Conservation (phyloP, 2,329 filamentous ascomycete genomes). For the Aspergillus uvarum region DNA sequence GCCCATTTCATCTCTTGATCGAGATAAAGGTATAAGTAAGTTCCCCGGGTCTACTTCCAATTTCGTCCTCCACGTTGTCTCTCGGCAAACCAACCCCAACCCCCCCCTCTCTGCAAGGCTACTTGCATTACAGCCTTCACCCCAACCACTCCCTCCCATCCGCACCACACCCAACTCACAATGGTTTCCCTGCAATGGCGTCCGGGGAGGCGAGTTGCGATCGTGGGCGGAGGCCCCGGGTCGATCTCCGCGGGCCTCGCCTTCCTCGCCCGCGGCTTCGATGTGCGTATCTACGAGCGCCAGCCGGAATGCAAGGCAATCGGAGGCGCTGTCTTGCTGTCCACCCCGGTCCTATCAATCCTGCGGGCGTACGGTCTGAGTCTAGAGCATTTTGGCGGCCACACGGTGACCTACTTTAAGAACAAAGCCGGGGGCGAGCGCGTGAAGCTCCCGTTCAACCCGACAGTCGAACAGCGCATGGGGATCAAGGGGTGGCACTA, state of each 20-base stretch:
- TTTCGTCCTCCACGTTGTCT: too few relatives aligned
- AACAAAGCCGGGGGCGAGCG: constrained; percentile 17
- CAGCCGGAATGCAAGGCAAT: constrained; percentile 4
- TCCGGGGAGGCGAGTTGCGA: constrained; percentile 1
- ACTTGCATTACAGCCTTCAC: too few relatives aligned
- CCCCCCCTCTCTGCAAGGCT: too few relatives aligned
- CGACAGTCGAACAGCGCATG: constrained; percentile 3
- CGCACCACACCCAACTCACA: too few relatives aligned
- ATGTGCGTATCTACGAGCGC: constrained; percentile 3
- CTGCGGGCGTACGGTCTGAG: constrained; percentile 1
- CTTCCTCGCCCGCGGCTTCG: constrained; percentile 6
- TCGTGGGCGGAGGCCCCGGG: constrained; percentile 1
- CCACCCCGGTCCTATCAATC: neutral
- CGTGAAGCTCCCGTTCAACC: constrained; percentile 19
- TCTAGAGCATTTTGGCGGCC: neutral
- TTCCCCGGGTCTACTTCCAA: too few relatives aligned
- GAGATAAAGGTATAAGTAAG: too few relatives aligned
- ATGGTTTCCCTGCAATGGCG: neutral
- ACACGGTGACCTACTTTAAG: constrained; percentile 12
- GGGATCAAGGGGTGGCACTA: constrained; percentile 22
- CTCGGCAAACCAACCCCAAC: too few relatives aligned
- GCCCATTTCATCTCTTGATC: too few relatives aligned
- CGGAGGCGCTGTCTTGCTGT: constrained; percentile 1
- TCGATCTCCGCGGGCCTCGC: constrained; percentile 2
- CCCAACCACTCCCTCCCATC: too few relatives aligned